A percentile compares a stretch with the other conserved stretches of the same genome.
These are phyloP conservation scores for Quercus aquifolioides DNA, from an alignment of 306 rosid genomes.

Conservation along the genomic window DNA sequence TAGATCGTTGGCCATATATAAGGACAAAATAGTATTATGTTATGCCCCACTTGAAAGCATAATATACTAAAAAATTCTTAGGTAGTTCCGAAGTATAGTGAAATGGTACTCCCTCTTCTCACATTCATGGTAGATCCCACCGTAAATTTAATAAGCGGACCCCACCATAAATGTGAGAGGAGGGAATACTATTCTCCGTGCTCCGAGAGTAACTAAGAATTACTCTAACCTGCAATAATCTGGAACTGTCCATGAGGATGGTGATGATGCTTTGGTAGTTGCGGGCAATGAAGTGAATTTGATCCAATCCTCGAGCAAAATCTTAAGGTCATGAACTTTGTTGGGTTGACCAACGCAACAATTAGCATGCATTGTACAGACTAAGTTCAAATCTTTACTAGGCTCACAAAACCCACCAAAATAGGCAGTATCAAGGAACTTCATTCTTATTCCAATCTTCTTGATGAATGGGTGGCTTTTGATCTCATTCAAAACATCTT, in stretches of 20 bases:
- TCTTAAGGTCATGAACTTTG: slow-evolving; percentile 64
- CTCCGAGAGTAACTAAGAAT: too few species aligned
- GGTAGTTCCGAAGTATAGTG: too few species aligned
- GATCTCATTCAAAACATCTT: slow-evolving; percentile 71
- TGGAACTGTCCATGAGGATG: slow-evolving; percentile 58
- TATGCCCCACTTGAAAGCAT: neutral
- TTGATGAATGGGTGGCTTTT: slow-evolving; percentile 37
- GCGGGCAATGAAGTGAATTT: slow-evolving; percentile 32
- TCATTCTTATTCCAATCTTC: slow-evolving; percentile 34
- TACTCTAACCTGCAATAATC: slow-evolving; percentile 54
- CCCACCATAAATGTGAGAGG: too few species aligned
- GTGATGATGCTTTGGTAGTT: neutral
- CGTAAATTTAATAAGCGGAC: too few species aligned
- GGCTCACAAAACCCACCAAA: slow-evolving; percentile 79
- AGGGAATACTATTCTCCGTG: too few species aligned
- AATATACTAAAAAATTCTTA: neutral
- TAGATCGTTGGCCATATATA: too few species aligned
- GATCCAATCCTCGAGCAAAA: slow-evolving; percentile 76
- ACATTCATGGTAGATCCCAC: too few species aligned
- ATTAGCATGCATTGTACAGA: slow-evolving; percentile 83
- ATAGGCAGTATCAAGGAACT: slow-evolving; percentile 57
- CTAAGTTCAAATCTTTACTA: slow-evolving; percentile 39
- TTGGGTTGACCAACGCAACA: slow-evolving; percentile 75
- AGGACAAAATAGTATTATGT: too few species aligned
- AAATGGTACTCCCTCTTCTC: too few species aligned